phyloP scores from a whole-genome alignment of 2,329 filamentous ascomycete genomes.

The Colletotrichum euphorbiae region DNA sequence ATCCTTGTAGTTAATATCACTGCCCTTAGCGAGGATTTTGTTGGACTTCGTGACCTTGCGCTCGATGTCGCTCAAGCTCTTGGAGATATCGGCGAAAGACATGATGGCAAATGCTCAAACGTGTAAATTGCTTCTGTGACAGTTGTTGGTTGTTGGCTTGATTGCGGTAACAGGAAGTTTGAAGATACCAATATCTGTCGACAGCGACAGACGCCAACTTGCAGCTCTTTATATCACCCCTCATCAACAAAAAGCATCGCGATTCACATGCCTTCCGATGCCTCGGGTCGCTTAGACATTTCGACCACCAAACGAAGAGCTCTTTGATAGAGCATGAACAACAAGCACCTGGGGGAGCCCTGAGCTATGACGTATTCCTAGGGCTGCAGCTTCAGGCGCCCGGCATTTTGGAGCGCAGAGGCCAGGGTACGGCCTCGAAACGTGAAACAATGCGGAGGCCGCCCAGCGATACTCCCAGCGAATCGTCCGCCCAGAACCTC shows the following conservation, averaged over 20 bases:
- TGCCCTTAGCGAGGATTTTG: slow-evolving; percentile 32
- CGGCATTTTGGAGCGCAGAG: slow-evolving; percentile 3
- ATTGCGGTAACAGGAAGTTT: accelerated
- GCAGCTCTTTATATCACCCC: slow-evolving; percentile 24
- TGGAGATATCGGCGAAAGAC: slow-evolving; percentile 34
- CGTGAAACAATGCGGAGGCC: slow-evolving; percentile 36
- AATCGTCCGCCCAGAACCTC: background rate
- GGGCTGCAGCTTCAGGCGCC: slow-evolving; percentile 28
- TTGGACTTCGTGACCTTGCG: slow-evolving; percentile 33
- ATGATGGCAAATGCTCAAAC: too few species aligned
- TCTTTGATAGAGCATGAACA: slow-evolving; percentile 26
- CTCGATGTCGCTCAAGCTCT: slow-evolving; percentile 36
- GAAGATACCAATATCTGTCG: too few species aligned
- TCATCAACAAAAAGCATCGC: slow-evolving; percentile 6
- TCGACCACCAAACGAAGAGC: background rate
- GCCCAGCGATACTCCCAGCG: slow-evolving; percentile 29
- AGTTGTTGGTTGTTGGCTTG: background rate
- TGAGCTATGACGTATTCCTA: slow-evolving; percentile 31
- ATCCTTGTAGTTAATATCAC: slow-evolving; percentile 30
- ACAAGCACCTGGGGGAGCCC: slow-evolving; percentile 26
- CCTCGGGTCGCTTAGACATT: slow-evolving; percentile 20
- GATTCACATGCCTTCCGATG: slow-evolving; percentile 30
- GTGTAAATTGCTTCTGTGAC: background rate
- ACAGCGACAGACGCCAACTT: too few species aligned
- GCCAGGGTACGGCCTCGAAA: slow-evolving; percentile 27